Evolutionary conservation across 306 rosid genomes (phyloP).

Genomic region (Citrullus mucosospermus): DNA sequence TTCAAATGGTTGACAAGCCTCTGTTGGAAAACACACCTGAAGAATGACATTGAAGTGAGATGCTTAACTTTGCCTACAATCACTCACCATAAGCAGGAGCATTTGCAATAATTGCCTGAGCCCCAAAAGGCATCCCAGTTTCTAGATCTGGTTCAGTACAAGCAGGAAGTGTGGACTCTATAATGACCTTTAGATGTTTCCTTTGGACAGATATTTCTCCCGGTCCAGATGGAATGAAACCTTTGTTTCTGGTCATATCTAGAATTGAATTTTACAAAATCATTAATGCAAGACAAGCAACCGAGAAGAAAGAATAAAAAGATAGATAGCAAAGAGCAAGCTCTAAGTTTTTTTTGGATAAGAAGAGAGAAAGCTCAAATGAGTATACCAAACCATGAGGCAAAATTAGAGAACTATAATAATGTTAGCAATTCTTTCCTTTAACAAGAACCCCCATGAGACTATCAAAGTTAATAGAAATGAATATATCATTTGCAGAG

Average conservation of each 20-base stretch:
- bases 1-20: background rate
- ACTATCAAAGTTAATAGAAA: background rate
- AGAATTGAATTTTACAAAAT: slow-evolving; percentile 14
- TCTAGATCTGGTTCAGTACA: slow-evolving; percentile 86
- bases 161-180: slow-evolving; percentile 91
- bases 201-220: slow-evolving; percentile 68
- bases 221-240: slow-evolving; percentile 84
- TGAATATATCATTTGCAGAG: background rate
- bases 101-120: slow-evolving; percentile 94
- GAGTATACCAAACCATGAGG: background rate
- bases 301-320: background rate
- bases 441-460: background rate
- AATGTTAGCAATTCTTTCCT: background rate
- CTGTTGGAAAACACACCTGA: background rate
- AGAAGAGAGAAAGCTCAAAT: background rate
- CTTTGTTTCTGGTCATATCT: slow-evolving; percentile 97
- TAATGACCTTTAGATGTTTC: slow-evolving; percentile 71
- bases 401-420: background rate
- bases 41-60: slow-evolving; percentile 21
- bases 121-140: slow-evolving; percentile 67
- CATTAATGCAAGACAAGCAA: slow-evolving; percentile 11
- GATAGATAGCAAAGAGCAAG: slow-evolving; percentile 2
- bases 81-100: slow-evolving; percentile 91
- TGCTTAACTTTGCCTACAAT: slow-evolving; percentile 6
- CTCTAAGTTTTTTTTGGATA: background rate